phyloP scores from a whole-genome alignment of 345 rosid species.

The Turritis glabra region DNA sequence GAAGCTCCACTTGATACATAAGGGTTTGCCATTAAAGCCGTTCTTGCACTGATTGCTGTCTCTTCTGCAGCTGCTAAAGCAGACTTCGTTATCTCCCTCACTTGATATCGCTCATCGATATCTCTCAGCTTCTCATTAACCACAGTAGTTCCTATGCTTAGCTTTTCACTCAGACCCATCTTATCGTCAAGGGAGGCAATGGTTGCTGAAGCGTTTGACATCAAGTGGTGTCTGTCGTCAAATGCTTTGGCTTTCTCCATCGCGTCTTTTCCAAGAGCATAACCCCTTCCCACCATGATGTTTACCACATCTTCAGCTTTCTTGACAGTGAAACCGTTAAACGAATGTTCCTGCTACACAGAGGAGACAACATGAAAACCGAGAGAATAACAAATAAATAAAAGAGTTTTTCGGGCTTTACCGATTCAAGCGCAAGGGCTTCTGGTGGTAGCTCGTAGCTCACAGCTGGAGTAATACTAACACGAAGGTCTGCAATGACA shows the following conservation, averaged over 20 bases:
- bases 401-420: slow-evolving; percentile 22
- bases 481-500: slow-evolving; percentile 75
- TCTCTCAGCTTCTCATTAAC: slow-evolving; percentile 81
- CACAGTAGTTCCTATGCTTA: slow-evolving; percentile 67
- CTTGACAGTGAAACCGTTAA: slow-evolving; percentile 60
- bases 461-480: slow-evolving; percentile 60
- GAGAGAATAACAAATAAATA: not conserved
- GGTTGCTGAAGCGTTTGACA: slow-evolving; percentile 83
- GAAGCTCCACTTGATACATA: slow-evolving; percentile 76
- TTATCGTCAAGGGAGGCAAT: slow-evolving; percentile 76
- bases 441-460: slow-evolving; percentile 81
- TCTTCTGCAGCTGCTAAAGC: slow-evolving; percentile 87
- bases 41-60: slow-evolving; percentile 74
- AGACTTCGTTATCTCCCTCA: slow-evolving; percentile 86
- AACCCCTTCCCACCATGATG: slow-evolving; percentile 90
- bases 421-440: slow-evolving; percentile 52
- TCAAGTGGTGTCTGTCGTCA: slow-evolving; percentile 81
- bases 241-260: slow-evolving; percentile 79
- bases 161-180: slow-evolving; percentile 80
- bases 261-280: slow-evolving; percentile 69
- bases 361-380: slow-evolving; percentile 4
- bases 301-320: slow-evolving; percentile 90
- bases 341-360: slow-evolving; percentile 47
- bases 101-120: slow-evolving; percentile 87
- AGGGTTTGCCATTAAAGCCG: slow-evolving; percentile 86